Evolutionary conservation across 2,329 filamentous ascomycete genomes (phyloP).

Genomic region (Sporothrix mexicana): DNA sequence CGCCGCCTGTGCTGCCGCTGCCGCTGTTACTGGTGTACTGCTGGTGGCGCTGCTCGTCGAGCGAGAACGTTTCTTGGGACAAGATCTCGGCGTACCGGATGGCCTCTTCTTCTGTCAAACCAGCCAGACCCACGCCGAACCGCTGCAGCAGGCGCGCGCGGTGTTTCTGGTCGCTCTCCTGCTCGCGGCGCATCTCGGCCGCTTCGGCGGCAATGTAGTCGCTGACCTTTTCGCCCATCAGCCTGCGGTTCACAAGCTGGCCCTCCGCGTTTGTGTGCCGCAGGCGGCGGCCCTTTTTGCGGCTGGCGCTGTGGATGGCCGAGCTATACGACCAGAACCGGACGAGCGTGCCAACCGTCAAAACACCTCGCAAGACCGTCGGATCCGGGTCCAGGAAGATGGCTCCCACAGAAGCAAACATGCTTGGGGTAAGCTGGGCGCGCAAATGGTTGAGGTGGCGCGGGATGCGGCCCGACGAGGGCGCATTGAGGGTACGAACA

Average conservation of each 20-base stretch:
- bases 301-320: slow-evolving; percentile 69
- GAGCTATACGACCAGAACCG: slow-evolving; percentile 96
- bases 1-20: slow-evolving; percentile 7
- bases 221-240: slow-evolving; percentile 63
- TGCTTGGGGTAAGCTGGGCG: slow-evolving; percentile 68
- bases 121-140: slow-evolving; percentile 80
- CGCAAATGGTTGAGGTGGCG: slow-evolving; percentile 67
- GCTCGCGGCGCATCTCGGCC: slow-evolving; percentile 77
- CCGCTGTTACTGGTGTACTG: neutral
- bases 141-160: slow-evolving; percentile 73
- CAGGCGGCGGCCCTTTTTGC: slow-evolving; percentile 80
- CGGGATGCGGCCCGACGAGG: slow-evolving; percentile 80
- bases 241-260: slow-evolving; percentile 56
- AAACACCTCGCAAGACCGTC: slow-evolving; percentile 81
- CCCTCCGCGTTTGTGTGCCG: slow-evolving; percentile 69
- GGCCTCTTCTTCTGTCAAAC: slow-evolving; percentile 69
- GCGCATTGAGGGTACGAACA: slow-evolving; percentile 84
- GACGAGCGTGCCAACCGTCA: slow-evolving; percentile 84
- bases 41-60: slow-evolving; percentile 61
- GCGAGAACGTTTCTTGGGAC: slow-evolving; percentile 65
- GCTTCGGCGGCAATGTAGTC: slow-evolving; percentile 88
- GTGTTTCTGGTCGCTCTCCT: slow-evolving; percentile 69
- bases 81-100: slow-evolving; percentile 69
- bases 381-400: slow-evolving; percentile 88
- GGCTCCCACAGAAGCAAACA: slow-evolving; percentile 80